Evolutionary conservation across 257 asterid genomes (phyloP).

Genomic region (Solanum sitiens): DNA sequence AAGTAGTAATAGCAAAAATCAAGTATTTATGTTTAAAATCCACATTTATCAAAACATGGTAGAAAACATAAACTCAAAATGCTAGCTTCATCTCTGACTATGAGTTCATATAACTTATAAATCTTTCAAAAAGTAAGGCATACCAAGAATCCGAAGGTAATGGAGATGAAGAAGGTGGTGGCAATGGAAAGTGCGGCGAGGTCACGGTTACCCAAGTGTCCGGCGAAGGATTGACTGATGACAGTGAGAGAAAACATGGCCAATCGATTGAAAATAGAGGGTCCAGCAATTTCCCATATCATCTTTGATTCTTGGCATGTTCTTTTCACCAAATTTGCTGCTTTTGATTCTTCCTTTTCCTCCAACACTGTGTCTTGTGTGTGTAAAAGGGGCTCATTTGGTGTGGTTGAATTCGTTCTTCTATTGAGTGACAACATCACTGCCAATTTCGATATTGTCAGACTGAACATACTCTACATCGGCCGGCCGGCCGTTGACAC

Average conservation of each 20-base stretch:
- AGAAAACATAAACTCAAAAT: neutral
- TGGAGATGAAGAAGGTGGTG: slow-evolving; percentile 45
- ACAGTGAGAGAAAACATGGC: slow-evolving; percentile 51
- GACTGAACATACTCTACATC: neutral
- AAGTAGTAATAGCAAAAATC: neutral
- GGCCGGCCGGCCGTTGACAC: neutral
- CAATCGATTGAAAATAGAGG: slow-evolving; percentile 38
- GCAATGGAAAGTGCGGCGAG: slow-evolving; percentile 51
- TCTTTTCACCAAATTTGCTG: neutral
- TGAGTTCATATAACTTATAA: neutral
- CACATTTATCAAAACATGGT: neutral
- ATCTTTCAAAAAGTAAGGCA: neutral
- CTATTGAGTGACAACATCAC: neutral
- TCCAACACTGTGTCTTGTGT: neutral
- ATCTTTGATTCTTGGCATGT: slow-evolving; percentile 27
- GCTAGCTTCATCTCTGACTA: neutral
- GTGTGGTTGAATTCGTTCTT: neutral
- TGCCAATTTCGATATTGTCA: neutral
- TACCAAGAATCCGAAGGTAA: slow-evolving; percentile 55
- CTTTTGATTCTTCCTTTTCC: neutral
- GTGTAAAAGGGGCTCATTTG: neutral
- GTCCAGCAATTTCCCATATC: slow-evolving; percentile 46
- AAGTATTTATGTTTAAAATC: neutral
- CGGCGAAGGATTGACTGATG: slow-evolving; percentile 40
- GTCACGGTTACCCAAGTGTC: slow-evolving; percentile 33